Base-by-base conservation (phyloP, 2,329 filamentous ascomycete genomes). In the Tricladium varicosporioides region DNA sequence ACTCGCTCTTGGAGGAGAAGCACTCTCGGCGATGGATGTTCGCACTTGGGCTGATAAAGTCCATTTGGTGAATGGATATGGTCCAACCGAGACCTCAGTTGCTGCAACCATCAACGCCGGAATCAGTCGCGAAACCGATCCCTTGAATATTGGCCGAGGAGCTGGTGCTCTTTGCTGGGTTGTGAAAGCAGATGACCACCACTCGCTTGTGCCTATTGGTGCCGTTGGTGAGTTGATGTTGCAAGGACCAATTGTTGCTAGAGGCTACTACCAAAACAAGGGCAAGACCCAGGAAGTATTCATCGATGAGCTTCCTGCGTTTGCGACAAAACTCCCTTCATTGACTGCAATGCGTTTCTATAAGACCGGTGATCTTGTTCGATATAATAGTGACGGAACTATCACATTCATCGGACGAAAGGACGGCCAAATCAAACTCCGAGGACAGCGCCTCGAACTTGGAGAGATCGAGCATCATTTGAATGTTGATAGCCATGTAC, bases 1-100 rank as follows among this genome's bases (percentile, higher is more conserved):
- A 94, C 1, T 76, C 93, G 36, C 96, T 89, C 0, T 96, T 93
- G 64, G 91, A 89, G 7, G 92, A 94, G 73, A 96, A 93, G 91
- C 80, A 94, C 44, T 94, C 86, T 11, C 78, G 79, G 44, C 80
- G 81, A 74, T 81, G 16, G 69, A 74, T 57, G 63, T 75, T 48
- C 64, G 67, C 5, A 71, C 63, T 2, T 77, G 75, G 74, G 68
- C 71, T 11, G 36, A 60, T 52, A 42, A 66, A 22, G 68, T 67
- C 58, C 67, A 72, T 8, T 63, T 76, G 40, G 59, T 75, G 48
- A 75, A 77, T 65, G 71, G 66, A 0, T 96, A 96, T 68, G 91
- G 91, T 0, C 92, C 92, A 1, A 95, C 91, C 0, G 91, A 96
- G 73, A 43, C 13, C 40, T 89, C 89, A 5, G 84, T 54, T 13